phyloP scores from a whole-genome alignment of 2,329 filamentous ascomycete genomes.

The Graphiopsis chlorocephala region DNA sequence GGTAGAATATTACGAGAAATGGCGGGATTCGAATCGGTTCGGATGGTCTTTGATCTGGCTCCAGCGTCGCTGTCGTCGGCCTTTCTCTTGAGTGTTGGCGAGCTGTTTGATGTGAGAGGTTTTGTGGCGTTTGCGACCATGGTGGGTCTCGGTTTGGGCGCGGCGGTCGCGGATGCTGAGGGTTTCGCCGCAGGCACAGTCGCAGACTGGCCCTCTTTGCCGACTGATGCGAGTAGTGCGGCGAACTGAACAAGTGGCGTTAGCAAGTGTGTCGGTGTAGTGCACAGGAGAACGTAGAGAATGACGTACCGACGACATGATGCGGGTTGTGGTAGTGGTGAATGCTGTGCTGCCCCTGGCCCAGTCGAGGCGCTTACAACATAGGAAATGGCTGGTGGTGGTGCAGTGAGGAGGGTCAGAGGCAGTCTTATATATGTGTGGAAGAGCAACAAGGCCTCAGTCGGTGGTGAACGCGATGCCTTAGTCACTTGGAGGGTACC shows the following conservation, averaged over 20 bases:
- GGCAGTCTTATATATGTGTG: slow-evolving; percentile 6
- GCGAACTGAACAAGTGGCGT: slow-evolving; percentile 21
- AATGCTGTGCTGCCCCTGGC: slow-evolving; percentile 6
- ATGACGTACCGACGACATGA: slow-evolving; percentile 17
- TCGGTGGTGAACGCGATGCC: not conserved
- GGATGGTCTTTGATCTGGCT: slow-evolving; percentile 33
- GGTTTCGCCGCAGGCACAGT: slow-evolving; percentile 2
- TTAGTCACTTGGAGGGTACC: not conserved
- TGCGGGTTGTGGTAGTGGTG: not conserved
- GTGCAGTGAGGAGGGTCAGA: slow-evolving; percentile 1
- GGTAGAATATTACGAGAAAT: slow-evolving; percentile 25
- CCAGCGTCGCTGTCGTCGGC: slow-evolving; percentile 37
- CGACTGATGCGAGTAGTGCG: slow-evolving; percentile 31
- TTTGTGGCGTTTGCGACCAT: slow-evolving; percentile 21
- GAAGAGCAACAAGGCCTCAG: not conserved
- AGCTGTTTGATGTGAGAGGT: slow-evolving; percentile 23
- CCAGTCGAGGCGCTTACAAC: not conserved
- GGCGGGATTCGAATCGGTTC: slow-evolving; percentile 28
- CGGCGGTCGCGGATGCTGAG: slow-evolving; percentile 10
- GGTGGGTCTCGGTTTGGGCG: slow-evolving; percentile 20
- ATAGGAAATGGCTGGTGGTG: slow-evolving; percentile 4
- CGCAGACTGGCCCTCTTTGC: slow-evolving; percentile 26
- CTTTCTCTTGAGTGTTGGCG: slow-evolving; percentile 34
- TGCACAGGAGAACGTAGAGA: slow-evolving; percentile 27
- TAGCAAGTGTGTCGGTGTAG: slow-evolving; percentile 35